Evolutionary conservation across 179 eudicot species (phyloP).

Genomic region (Beta macrorhiza): DNA sequence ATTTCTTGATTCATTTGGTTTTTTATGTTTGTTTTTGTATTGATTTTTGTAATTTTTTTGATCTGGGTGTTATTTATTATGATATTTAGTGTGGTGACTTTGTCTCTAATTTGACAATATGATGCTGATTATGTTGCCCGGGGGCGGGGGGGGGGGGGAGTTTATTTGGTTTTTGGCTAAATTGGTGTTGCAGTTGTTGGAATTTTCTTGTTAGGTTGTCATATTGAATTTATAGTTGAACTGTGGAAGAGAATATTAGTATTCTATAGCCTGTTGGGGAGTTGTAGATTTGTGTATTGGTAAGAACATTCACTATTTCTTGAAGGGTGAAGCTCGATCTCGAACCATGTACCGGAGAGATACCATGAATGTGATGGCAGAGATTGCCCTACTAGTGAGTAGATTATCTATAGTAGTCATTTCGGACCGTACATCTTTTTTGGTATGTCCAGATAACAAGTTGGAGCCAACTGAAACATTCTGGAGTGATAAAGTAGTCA

Average conservation of each 20-base stretch:
- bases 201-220: background rate
- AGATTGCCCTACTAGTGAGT: background rate
- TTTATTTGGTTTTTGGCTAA: conserved; percentile 4
- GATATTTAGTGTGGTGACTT: background rate
- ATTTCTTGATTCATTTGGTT: background rate
- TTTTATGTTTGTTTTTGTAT: background rate
- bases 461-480: background rate
- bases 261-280: background rate
- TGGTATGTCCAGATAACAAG: background rate
- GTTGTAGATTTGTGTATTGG: background rate
- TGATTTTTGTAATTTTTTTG: background rate
- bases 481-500: background rate
- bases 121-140: background rate
- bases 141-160: no score
- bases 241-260: background rate
- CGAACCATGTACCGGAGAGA: background rate
- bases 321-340: background rate
- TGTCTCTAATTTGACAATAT: background rate
- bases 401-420: background rate
- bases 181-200: background rate
- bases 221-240: background rate
- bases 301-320: background rate
- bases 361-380: background rate
- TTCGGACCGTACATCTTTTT: background rate
- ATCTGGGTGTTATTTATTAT: conserved; percentile 8